A percentile compares a stretch with the other conserved stretches of the same genome.
These are phyloP conservation scores for Penicillium lividum DNA, from an alignment of 495 filamentous ascomycete species.

Conservation along the genomic window DNA sequence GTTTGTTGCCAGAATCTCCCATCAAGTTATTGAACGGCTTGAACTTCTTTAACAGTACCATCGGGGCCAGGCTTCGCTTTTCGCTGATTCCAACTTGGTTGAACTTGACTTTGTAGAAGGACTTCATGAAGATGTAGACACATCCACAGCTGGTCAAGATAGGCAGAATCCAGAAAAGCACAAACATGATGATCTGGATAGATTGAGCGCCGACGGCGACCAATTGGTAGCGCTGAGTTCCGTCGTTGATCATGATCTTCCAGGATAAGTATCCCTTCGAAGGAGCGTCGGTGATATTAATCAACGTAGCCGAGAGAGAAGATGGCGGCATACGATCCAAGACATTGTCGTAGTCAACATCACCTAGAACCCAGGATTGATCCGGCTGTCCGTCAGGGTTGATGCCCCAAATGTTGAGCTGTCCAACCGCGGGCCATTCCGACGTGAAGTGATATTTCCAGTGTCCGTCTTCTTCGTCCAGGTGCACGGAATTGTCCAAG, in stretches of 20 bases:
- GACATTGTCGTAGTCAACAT: slow-evolving; percentile 59
- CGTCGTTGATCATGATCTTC: slow-evolving; percentile 58
- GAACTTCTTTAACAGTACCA: slow-evolving; percentile 39
- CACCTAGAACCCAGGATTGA: slow-evolving; percentile 56
- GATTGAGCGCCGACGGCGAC: slow-evolving; percentile 52
- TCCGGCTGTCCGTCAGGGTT: slow-evolving; percentile 67
- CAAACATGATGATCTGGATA: slow-evolving; percentile 56
- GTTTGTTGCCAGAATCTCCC: slow-evolving; percentile 3
- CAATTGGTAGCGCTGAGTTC: slow-evolving; percentile 47
- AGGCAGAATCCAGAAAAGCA: slow-evolving; percentile 58
- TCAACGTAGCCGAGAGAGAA: slow-evolving; percentile 51
- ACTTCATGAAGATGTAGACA: slow-evolving; percentile 62
- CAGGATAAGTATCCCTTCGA: slow-evolving; percentile 56
- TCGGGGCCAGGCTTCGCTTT: slow-evolving; percentile 41
- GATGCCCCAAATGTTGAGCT: slow-evolving; percentile 69
- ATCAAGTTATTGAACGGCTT: slow-evolving; percentile 17
- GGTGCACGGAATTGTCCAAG: slow-evolving; percentile 53
- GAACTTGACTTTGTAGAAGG: slow-evolving; percentile 75
- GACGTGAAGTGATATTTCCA: slow-evolving; percentile 64
- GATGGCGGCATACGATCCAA: slow-evolving; percentile 65
- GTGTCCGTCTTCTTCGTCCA: slow-evolving; percentile 46
- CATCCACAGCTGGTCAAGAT: slow-evolving; percentile 48
- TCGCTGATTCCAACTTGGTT: slow-evolving; percentile 63
- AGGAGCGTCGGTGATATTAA: slow-evolving; percentile 63
- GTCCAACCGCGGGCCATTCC: slow-evolving; percentile 64